Base-by-base conservation (phyloP, 2,329 filamentous ascomycete genomes). In the Fusarium papillatum region DNA sequence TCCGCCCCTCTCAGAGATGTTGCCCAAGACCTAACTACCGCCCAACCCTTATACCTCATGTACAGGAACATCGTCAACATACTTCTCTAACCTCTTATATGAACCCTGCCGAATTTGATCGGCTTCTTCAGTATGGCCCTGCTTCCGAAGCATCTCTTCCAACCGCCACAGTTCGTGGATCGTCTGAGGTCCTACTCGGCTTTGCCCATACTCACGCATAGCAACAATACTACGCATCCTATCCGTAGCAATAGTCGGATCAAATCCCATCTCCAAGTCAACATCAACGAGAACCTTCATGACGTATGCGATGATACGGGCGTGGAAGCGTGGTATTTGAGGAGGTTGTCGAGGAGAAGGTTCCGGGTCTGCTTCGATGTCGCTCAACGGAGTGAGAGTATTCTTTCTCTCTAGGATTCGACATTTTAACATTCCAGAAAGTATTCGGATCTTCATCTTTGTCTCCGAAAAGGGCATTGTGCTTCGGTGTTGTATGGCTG, bases 101-200 rank as follows among this genome's bases (percentile, higher is more conserved):
- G 66, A 46, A 3, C 69, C 70, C 6, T n/a, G 11, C 7, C 60
- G 66, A 41, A 73, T 69, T 13, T 53, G 43, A 10, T 8, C 34
- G 3, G 70, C 70, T 39, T 74, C 63, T 17, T 39, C 29, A 3
- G 26, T 9, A 36, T 61, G 22, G 9, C 67, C 64, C 5, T 31
- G n/a, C 10, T 24, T 19, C 9, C 31, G 48, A 22, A 74, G 34
- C 22, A 74, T 39, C 2, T 31, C 50, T 29, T 73, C 70, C 13
- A 73, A 38, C 5, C 62, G 59, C 71, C 71, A 74, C 46, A 66
- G 57, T 4, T 74, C 72, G 8, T 70, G 53, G 16, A 74, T 73
- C 3, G 65, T 39, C 38, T 74, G 71, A 2, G 72, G 72, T 2
- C 63, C 60, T 0, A 50, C 67, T 2, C 5, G 36, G 1, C 53